Conservation (phyloP, 371 early-diverging fungal genomes). For the Syncephalastrum sp. region DNA sequence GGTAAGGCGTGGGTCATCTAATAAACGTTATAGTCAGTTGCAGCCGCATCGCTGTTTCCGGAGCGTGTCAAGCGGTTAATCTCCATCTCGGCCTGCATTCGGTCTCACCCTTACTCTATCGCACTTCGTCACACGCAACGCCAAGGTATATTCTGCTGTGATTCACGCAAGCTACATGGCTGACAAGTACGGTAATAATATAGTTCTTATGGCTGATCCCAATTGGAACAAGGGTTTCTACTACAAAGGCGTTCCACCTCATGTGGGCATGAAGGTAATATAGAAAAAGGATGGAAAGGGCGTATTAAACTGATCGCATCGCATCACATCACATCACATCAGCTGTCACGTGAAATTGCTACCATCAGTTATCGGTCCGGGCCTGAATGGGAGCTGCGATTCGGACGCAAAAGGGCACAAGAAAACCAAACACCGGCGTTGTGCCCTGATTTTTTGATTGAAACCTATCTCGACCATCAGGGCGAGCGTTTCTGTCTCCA, state of each 20-base stretch:
- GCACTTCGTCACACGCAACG: constrained; percentile 90
- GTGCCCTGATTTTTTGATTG: constrained; percentile 93
- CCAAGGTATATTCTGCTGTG: constrained; percentile 52
- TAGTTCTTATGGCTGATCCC: constrained; percentile 91
- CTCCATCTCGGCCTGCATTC: constrained; percentile 88
- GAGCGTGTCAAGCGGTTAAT: constrained; percentile 80
- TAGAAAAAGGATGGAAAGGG: background rate
- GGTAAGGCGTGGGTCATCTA: background rate
- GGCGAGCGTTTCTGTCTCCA: constrained; percentile 89
- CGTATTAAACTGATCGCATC: background rate
- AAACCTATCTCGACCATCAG: constrained; percentile 95
- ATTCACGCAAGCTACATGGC: background rate
- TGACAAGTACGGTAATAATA: background rate
- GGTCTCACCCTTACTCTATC: constrained; percentile 95
- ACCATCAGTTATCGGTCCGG: constrained; percentile 91
- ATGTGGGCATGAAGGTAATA: constrained; percentile 88
- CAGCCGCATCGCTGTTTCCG: constrained; percentile 82
- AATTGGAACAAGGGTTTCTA: constrained; percentile 94
- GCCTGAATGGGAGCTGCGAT: constrained; percentile 96
- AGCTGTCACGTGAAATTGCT: constrained; percentile 84
- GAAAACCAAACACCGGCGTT: constrained; percentile 75
- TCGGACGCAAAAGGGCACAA: constrained; percentile 81
- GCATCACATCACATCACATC: background rate
- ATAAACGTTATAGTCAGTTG: constrained; percentile 58
- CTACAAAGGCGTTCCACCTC: constrained; percentile 88